A percentile compares a stretch with the other conserved stretches of the same genome.
Conservation (phyloP, 495 filamentous ascomycete species). For the Penicillium salamii region DNA sequence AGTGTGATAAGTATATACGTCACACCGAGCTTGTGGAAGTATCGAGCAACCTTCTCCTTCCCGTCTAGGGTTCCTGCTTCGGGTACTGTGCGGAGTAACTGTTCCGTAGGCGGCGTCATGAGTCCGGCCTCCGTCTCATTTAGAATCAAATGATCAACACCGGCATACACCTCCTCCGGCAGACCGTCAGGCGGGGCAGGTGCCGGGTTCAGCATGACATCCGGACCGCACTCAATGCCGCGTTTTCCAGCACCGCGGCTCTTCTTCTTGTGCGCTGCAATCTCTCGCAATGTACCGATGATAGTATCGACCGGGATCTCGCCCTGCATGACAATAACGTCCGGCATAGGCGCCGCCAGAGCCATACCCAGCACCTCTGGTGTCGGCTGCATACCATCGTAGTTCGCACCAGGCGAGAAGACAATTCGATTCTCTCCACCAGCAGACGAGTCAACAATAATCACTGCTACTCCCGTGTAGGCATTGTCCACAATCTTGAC, state of each 20-base stretch:
- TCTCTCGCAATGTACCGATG: conserved; percentile 55
- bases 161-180: conserved; percentile 62
- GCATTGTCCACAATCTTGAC: conserved; percentile 46
- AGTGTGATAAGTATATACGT: conserved; percentile 79
- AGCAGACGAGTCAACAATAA: conserved; percentile 76
- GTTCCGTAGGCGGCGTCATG: conserved; percentile 49
- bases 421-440: conserved; percentile 87
- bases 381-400: conserved; percentile 43
- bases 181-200: conserved; percentile 65
- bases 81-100: conserved; percentile 28
- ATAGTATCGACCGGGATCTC: conserved; percentile 78
- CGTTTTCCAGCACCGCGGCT: conserved; percentile 49
- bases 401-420: conserved; percentile 77
- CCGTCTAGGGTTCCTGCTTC: conserved; percentile 46
- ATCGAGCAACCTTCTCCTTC: conserved; percentile 48
- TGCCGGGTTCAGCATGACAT: conserved; percentile 80
- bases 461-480: conserved; percentile 76
- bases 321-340: conserved; percentile 80
- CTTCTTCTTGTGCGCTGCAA: conserved; percentile 31
- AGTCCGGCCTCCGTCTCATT: conserved; percentile 90
- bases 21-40: conserved; percentile 67
- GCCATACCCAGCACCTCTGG: conserved; percentile 40
- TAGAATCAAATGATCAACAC: conserved; percentile 76
- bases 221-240: conserved; percentile 39
- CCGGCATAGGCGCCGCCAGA: conserved; percentile 42